These are phyloP conservation scores for Boeremia lycopersici DNA, from an alignment of 2,329 filamentous ascomycete species.

Conservation along the genomic window DNA sequence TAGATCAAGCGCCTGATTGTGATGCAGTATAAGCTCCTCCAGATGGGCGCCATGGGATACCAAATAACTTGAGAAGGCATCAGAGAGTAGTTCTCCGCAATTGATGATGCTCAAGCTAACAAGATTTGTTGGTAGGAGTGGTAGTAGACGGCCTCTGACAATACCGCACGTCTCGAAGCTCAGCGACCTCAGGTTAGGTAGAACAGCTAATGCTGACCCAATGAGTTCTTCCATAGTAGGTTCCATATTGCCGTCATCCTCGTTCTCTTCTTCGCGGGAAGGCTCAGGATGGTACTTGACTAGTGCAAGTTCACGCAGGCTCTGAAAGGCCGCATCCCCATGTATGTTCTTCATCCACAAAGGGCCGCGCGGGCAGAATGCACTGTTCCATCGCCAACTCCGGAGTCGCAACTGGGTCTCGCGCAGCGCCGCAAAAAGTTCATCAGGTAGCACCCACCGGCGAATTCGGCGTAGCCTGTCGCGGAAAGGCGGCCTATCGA, in stretches of 20 bases:
- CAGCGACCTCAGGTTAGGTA: constrained; percentile 70
- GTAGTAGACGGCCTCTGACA: constrained; percentile 71
- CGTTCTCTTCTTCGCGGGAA: constrained; percentile 18
- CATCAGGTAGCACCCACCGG: constrained; percentile 71
- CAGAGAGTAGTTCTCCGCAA: constrained; percentile 75
- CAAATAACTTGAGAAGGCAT: constrained; percentile 70
- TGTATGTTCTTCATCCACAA: constrained; percentile 53
- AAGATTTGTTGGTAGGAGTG: constrained; percentile 69
- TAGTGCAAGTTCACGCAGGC: constrained; percentile 41
- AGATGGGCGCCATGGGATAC: constrained; percentile 70
- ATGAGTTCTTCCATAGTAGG: constrained; percentile 51
- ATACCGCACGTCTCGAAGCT: constrained; percentile 77
- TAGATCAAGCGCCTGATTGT: constrained; percentile 80
- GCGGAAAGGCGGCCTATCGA: constrained; percentile 71
- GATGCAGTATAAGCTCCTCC: constrained; percentile 70
- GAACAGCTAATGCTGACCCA: constrained; percentile 58
- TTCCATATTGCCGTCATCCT: constrained; percentile 19
- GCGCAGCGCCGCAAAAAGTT: constrained; percentile 69
- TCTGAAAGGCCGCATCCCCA: constrained; percentile 50
- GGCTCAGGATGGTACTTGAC: constrained; percentile 42
- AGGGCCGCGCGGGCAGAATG: constrained; percentile 48
- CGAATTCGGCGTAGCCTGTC: constrained; percentile 57
- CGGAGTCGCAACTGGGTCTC: constrained; percentile 54
- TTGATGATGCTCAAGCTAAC: constrained; percentile 75
- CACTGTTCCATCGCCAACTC: constrained; percentile 63